Evolutionary conservation across 441 rosid species (phyloP).

Genomic region (Biscutella laevigata): DNA sequence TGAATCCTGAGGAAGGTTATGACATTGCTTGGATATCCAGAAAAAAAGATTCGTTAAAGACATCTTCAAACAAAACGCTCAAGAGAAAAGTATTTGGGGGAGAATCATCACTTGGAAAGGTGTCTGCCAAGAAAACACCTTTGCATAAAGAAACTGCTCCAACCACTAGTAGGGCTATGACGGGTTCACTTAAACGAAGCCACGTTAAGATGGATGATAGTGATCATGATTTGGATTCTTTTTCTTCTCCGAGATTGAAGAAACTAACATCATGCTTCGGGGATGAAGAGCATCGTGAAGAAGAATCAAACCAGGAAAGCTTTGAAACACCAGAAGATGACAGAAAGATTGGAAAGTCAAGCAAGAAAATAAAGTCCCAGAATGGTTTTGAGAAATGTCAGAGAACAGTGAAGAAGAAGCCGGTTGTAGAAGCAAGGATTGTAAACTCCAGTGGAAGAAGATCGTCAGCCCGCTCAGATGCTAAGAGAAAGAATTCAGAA

Average conservation of each 20-base stretch:
- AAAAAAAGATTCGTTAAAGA: slow-evolving; percentile 30
- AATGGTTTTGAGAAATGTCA: slow-evolving; percentile 23
- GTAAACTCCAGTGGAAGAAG: slow-evolving; percentile 18
- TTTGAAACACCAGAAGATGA: slow-evolving; percentile 21
- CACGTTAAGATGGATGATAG: slow-evolving; percentile 24
- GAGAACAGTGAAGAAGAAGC: slow-evolving; percentile 9
- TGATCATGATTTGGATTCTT: slow-evolving; percentile 21
- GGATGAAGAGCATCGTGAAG: slow-evolving; percentile 26
- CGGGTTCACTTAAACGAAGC: slow-evolving; percentile 29
- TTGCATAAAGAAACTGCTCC: slow-evolving; percentile 21
- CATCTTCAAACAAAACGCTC: slow-evolving; percentile 20
- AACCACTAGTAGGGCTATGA: slow-evolving; percentile 28
- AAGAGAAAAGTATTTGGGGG: slow-evolving; percentile 20
- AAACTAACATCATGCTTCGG: slow-evolving; percentile 24
- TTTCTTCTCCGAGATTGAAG: slow-evolving; percentile 18
- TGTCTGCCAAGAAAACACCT: slow-evolving; percentile 27
- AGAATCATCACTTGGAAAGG: slow-evolving; percentile 27
- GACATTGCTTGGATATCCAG: slow-evolving; percentile 39
- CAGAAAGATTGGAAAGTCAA: slow-evolving; percentile 20
- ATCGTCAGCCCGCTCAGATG: slow-evolving; percentile 14
- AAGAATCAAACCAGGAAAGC: slow-evolving; percentile 27
- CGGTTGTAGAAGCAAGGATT: slow-evolving; percentile 14
- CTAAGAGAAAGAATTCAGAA: slow-evolving; percentile 20
- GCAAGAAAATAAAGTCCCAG: slow-evolving; percentile 22
- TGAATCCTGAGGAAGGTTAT: slow-evolving; percentile 66